Conservation (phyloP, 2,329 filamentous ascomycete species). For the Teratosphaeria zuluensis region DNA sequence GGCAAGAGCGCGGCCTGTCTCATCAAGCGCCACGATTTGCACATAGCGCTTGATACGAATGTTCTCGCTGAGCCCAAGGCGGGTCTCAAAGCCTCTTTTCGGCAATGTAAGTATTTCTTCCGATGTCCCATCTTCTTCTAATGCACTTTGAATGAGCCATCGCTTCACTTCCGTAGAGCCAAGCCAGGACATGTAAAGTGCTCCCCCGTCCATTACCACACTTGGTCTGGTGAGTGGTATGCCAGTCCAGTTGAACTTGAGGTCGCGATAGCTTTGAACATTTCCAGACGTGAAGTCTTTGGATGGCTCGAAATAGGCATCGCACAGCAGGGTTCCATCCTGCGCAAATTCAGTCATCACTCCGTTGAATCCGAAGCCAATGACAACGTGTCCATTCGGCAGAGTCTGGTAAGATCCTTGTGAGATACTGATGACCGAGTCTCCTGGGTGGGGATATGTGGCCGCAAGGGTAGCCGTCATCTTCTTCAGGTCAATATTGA, state of each 20-base stretch:
- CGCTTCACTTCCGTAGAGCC: slow-evolving; percentile 33
- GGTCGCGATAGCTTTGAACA: slow-evolving; percentile 42
- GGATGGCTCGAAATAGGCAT: slow-evolving; percentile 40
- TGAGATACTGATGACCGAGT: slow-evolving; percentile 34
- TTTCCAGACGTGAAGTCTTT: slow-evolving; percentile 30
- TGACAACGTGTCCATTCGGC: slow-evolving; percentile 42
- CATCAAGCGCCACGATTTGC: slow-evolving; percentile 1
- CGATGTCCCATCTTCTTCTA: neutral
- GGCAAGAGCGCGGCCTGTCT: neutral
- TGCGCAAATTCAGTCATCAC: slow-evolving; percentile 32
- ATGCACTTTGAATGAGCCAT: slow-evolving; percentile 37
- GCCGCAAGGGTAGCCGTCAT: slow-evolving; percentile 21
- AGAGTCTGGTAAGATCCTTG: slow-evolving; percentile 46
- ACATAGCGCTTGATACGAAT: neutral
- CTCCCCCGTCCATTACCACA: slow-evolving; percentile 15
- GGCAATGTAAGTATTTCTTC: neutral
- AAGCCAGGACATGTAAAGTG: slow-evolving; percentile 42
- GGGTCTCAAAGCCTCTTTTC: slow-evolving; percentile 2
- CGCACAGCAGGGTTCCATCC: slow-evolving; percentile 43
- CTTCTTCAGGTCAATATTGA: slow-evolving; percentile 16
- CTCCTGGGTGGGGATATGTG: slow-evolving; percentile 15
- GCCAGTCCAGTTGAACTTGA: slow-evolving; percentile 42
- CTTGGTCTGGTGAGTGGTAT: slow-evolving; percentile 17
- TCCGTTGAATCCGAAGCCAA: slow-evolving; percentile 43
- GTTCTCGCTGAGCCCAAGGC: neutral